A percentile compares a stretch with the other conserved stretches of the same genome.
Evolutionary conservation across 805 yeast species (phyloP).

Genomic region (Schizosaccharomyces japonicus): DNA sequence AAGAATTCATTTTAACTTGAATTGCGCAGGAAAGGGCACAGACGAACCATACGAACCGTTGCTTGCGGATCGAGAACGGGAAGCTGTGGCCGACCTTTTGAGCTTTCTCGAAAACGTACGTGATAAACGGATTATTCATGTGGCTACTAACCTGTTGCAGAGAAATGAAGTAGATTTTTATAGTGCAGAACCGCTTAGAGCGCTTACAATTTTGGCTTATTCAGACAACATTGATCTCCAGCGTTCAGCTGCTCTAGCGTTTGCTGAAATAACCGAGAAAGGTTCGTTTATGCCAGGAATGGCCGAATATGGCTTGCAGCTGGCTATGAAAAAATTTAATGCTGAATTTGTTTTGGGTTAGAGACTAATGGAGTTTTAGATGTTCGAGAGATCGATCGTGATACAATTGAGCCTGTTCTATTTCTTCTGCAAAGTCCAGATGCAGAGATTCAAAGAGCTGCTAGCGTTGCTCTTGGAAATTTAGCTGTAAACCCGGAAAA

Average conservation of each 20-base stretch:
- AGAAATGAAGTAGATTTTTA: slow-evolving; percentile 48
- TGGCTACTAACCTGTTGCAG: slow-evolving; percentile 72
- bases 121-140: slow-evolving; percentile 43
- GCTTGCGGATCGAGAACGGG: slow-evolving; percentile 86
- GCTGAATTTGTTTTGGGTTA: not conserved
- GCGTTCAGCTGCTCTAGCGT: slow-evolving; percentile 90
- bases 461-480: slow-evolving; percentile 96
- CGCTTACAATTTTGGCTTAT: slow-evolving; percentile 75
- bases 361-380: slow-evolving; percentile 18
- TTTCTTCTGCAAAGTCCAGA: slow-evolving; percentile 68
- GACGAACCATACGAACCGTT: slow-evolving; percentile 47
- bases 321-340: not conserved
- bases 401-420: slow-evolving; percentile 80
- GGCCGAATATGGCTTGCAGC: too few relatives aligned
- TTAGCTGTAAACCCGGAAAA: slow-evolving; percentile 86
- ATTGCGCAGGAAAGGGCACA: too few relatives aligned
- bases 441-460: slow-evolving; percentile 91
- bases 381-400: slow-evolving; percentile 70
- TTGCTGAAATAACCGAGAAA: slow-evolving; percentile 94
- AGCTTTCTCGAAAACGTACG: slow-evolving; percentile 61
- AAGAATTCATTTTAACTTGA: too few relatives aligned
- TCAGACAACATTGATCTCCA: slow-evolving; percentile 87
- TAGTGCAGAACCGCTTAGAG: slow-evolving; percentile 55
- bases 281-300: slow-evolving; percentile 9
- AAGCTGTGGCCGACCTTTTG: slow-evolving; percentile 73